Conservation (phyloP, 2,329 filamentous ascomycete species). For the Trichophyton verrucosum region DNA sequence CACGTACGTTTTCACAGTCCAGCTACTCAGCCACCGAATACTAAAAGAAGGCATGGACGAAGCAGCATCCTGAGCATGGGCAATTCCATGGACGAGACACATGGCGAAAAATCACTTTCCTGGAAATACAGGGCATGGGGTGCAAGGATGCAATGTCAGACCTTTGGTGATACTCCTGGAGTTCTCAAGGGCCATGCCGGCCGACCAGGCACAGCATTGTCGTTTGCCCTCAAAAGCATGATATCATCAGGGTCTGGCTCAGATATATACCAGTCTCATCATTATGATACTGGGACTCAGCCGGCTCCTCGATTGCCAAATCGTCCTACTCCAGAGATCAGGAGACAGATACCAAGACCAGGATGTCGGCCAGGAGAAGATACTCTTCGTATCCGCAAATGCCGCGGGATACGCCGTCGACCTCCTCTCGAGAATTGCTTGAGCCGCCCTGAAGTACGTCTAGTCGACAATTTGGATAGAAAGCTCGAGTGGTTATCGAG, state of each 20-base stretch:
- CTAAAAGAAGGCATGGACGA: neutral
- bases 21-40: neutral
- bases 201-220: conserved; percentile 27
- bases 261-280: neutral
- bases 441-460: conserved; percentile 26
- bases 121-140: conserved; percentile 27
- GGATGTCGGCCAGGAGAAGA: neutral
- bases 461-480: conserved; percentile 26
- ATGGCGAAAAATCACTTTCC: conserved; percentile 6
- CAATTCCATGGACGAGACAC: neutral
- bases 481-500: conserved; percentile 28
- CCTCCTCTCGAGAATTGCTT: conserved; percentile 11
- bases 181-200: conserved; percentile 16
- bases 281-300: neutral
- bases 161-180: conserved; percentile 12
- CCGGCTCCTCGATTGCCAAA: neutral
- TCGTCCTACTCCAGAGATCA: neutral
- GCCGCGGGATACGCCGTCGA: neutral
- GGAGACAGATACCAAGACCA: neutral
- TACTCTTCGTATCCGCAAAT: neutral
- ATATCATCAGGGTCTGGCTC: conserved; percentile 10
- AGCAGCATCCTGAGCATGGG: neutral
- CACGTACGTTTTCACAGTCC: neutral
- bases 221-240: conserved; percentile 18
- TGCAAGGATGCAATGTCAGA: conserved; percentile 26